A percentile compares a stretch with the other conserved stretches of the same genome.
Evolutionary conservation across 2,329 filamentous ascomycete species (phyloP).

Genomic region (Akanthomyces uredinophilus): DNA sequence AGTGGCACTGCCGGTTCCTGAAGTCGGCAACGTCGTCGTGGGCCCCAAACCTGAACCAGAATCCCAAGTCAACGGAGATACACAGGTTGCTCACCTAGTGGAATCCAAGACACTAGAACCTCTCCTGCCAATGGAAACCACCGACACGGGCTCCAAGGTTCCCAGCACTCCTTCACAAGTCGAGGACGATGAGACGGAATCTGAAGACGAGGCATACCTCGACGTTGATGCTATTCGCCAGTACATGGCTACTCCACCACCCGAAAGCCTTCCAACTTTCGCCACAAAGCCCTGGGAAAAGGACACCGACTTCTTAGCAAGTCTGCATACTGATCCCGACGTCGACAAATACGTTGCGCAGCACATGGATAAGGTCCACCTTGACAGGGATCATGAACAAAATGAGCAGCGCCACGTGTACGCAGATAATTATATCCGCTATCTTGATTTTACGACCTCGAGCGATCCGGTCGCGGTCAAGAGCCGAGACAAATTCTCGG

Average conservation of each 20-base stretch:
- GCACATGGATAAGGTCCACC: slow-evolving; percentile 38
- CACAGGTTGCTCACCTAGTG: not conserved
- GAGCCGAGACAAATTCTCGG: slow-evolving; percentile 50
- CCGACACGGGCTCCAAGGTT: slow-evolving; percentile 28
- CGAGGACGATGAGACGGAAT: slow-evolving; percentile 49
- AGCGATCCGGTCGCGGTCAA: slow-evolving; percentile 50
- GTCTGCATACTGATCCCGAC: slow-evolving; percentile 34
- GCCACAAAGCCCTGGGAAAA: slow-evolving; percentile 42
- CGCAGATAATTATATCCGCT: slow-evolving; percentile 43
- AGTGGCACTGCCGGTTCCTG: not conserved
- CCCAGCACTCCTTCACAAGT: slow-evolving; percentile 46
- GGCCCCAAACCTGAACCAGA: not conserved
- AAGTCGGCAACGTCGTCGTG: not conserved
- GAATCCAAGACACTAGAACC: not conserved
- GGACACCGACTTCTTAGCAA: slow-evolving; percentile 40
- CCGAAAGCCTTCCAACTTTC: slow-evolving; percentile 49
- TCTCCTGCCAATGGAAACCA: slow-evolving; percentile 23
- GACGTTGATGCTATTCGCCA: slow-evolving; percentile 45
- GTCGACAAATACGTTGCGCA: slow-evolving; percentile 43
- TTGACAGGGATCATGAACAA: slow-evolving; percentile 34
- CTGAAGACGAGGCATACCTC: slow-evolving; percentile 48
- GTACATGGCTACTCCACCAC: slow-evolving; percentile 49
- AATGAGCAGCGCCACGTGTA: slow-evolving; percentile 38
- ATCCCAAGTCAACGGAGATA: not conserved
- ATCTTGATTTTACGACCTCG: slow-evolving; percentile 52